Percentiles rank a stretch among this genome's conserved stretches.
These are phyloP conservation scores for Colletotrichum somersetense DNA, from an alignment of 2,329 filamentous ascomycete species.

Conservation along the genomic window DNA sequence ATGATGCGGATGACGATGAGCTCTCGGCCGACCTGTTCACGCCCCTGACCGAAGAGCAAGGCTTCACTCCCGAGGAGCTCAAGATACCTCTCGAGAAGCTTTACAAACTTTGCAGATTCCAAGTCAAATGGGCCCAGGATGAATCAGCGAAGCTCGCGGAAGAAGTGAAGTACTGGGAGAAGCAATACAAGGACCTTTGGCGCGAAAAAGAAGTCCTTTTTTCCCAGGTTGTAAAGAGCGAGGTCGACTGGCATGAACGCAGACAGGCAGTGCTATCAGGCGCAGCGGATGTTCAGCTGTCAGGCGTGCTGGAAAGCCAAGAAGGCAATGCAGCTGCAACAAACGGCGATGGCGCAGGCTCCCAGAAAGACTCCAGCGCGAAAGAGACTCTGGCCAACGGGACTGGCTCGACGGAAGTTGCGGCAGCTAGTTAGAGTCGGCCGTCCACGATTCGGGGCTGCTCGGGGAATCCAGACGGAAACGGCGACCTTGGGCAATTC, in stretches of 20 bases:
- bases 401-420: slow-evolving; percentile 20
- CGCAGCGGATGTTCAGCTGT: slow-evolving; percentile 59
- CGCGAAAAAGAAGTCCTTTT: slow-evolving; percentile 82
- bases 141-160: slow-evolving; percentile 73
- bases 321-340: slow-evolving; percentile 23
- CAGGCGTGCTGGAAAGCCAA: slow-evolving; percentile 48
- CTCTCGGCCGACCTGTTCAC: slow-evolving; percentile 71
- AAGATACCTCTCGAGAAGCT: slow-evolving; percentile 70
- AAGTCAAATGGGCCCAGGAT: slow-evolving; percentile 79
- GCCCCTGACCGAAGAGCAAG: slow-evolving; percentile 65
- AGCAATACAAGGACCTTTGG: slow-evolving; percentile 79
- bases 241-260: slow-evolving; percentile 74
- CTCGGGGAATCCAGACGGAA: not conserved
- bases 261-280: slow-evolving; percentile 67
- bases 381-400: slow-evolving; percentile 29
- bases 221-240: slow-evolving; percentile 77
- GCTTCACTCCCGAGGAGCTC: slow-evolving; percentile 76
- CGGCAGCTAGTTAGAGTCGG: slow-evolving; percentile 21
- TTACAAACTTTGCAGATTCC: slow-evolving; percentile 75
- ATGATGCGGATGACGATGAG: slow-evolving; percentile 67
- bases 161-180: slow-evolving; percentile 76
- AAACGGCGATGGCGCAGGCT: slow-evolving; percentile 45
- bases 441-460: not conserved
- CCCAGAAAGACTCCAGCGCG: slow-evolving; percentile 36
- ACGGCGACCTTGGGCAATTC: not conserved